Base-by-base conservation (phyloP, 768 basidiomycete species). In the Rubroboletus satanas region DNA sequence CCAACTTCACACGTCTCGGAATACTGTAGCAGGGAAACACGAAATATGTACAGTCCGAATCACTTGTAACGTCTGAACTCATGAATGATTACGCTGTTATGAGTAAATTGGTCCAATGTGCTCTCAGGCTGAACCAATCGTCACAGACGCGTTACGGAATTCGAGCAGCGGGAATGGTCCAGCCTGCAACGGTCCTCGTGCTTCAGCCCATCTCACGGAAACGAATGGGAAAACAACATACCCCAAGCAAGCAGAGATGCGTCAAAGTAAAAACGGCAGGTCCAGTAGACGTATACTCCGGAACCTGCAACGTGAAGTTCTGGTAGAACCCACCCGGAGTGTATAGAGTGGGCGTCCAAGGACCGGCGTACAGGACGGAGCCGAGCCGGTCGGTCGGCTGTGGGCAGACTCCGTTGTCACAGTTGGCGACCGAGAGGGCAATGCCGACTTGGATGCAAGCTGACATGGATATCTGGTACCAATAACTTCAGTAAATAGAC, bases 221-320 rank as follows among this genome's bases (percentile, higher is more conserved):
- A 15, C 11, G 2, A 37, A 28, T 3, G 7, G 5, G 26, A 37
- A 21, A 37, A 21, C 5, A 18, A 57, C 64, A 14, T 47, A 69
- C 67, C 55, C 69, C 69, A 31, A 71, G 50, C 54, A 71, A 54
- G 54, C 70, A 66, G 11, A 68, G 52, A 31, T 70, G 69, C 0
- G 65, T 68, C 55, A 70, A 51, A 8, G 67, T 67, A 45, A 71
- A 67, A 37, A 70, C 56, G 32, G 69, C 67, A 28, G 52, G 63
- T 49, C 69, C 69, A 12, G 47, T 0, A 1, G 41, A 1, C 38
- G 55, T 17, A n/a, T 47, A 58, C 4, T 12, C 0, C 0, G 60
- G 9, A 4, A 70, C 21, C n/a, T 57, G 59, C 15, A 71, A 14
- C 14, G 62, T 56, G 26, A 71, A 70, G 52, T 71, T 62, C 55